Evolutionary conservation across 1,284 basidiomycete species (phyloP), one percentile per base, ranked within the genome.

Genomic region (Anthracocystis setariae): DNA sequence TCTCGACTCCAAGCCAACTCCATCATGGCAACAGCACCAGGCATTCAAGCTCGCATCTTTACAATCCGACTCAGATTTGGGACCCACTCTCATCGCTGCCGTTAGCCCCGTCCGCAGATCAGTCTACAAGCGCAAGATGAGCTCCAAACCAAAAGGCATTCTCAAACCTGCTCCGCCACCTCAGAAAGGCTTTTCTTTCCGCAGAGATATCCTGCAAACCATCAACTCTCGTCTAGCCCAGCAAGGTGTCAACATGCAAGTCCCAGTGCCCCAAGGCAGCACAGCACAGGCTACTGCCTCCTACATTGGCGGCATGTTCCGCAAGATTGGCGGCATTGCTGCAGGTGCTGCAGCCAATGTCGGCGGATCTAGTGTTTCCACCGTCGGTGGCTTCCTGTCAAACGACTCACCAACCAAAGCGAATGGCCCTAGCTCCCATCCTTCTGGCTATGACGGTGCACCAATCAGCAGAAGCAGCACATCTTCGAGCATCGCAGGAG

Each of bases 141-240:
- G 46, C 49, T 52, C 46, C 32, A 56, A 60, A 17, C 70, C 64
- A 38, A 73, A 73, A 32, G 76, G 77, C 12, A 80, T 81, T 52
- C 59, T 81, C 47, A 80, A 80, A 33, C 71, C 79, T 15, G 70
- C 74, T 9, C 67, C 77, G 8, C 67, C 65, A 20, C 77, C 68
- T n/a, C 67, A 65, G 27, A 74, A 80, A 47, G 61, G 74, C 46
- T 80, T 80, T 45, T 78, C 74, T 44, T 72, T 76, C 55, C 77
- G 78, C 20, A 50, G 76, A 43, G 79, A 80, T 43, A 73, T 80
- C 21, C 58, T 81, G 8, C 76, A 80, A 43, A 71, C 57, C 47
- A 64, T 82, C 54, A 81, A 82, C 48, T 71, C 72, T 25, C 67
- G 78, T 24, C 73, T 82, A 10, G 79, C 80, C 8, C 79, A 80